These are phyloP conservation scores for Apiospora malaysiana DNA, from an alignment of 2,329 filamentous ascomycete species.

Conservation along the genomic window DNA sequence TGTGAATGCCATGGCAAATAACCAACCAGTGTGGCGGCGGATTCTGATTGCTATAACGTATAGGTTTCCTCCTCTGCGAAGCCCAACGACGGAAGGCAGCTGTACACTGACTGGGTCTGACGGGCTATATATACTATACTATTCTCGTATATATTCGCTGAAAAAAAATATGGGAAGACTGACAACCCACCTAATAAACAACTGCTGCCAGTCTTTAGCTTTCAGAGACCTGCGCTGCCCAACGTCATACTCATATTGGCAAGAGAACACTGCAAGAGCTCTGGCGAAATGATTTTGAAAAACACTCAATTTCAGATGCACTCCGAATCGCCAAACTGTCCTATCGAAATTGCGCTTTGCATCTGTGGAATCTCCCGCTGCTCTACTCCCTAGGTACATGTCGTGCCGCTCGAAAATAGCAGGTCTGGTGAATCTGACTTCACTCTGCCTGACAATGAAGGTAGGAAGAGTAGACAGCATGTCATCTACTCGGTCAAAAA, in stretches of 20 bases:
- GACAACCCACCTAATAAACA: background rate
- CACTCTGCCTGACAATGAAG: background rate
- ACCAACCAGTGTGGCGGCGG: background rate
- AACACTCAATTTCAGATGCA: slow-evolving; percentile 47
- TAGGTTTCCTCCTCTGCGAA: background rate
- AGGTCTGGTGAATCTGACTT: slow-evolving; percentile 11
- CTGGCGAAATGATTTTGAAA: background rate
- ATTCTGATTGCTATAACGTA: background rate
- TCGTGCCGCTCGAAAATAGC: background rate
- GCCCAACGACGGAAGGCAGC: background rate
- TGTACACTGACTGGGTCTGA: background rate
- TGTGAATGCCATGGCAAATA: background rate
- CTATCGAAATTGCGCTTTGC: slow-evolving; percentile 51
- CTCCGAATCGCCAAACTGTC: slow-evolving; percentile 57
- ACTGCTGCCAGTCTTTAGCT: background rate
- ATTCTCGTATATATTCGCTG: background rate
- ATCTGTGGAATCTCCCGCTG: slow-evolving; percentile 42
- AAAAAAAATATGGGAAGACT: background rate
- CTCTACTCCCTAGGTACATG: slow-evolving; percentile 35
- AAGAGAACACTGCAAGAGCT: background rate
- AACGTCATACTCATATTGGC: background rate
- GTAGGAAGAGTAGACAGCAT: slow-evolving; percentile 11
- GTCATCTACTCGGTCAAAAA: background rate
- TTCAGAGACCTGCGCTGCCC: background rate
- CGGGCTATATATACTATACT: background rate